phyloP scores from a whole-genome alignment of 2,329 filamentous ascomycete genomes.

The Aspergillus udagawae region DNA sequence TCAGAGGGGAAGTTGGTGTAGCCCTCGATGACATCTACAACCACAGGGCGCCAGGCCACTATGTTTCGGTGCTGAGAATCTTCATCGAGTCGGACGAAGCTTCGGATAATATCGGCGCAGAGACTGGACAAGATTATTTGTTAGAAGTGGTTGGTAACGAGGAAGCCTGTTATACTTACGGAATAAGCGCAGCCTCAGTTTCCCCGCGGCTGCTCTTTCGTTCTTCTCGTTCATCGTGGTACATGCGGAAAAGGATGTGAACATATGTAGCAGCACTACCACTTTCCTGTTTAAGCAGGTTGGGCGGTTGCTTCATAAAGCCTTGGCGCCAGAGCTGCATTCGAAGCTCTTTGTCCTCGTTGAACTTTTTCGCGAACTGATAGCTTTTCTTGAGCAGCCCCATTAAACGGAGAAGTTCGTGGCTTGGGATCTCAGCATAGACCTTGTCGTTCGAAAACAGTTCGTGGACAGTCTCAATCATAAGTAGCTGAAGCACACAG shows the following conservation, averaged over 20 bases:
- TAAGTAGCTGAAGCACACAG: constrained; percentile 92
- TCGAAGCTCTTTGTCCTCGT: constrained; percentile 91
- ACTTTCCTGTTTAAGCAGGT: constrained; percentile 93
- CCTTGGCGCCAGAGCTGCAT: constrained; percentile 95
- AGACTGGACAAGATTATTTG: constrained; percentile 45
- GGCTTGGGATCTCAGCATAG: constrained; percentile 86
- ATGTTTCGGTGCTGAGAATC: constrained; percentile 97
- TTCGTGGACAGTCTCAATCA: constrained; percentile 99
- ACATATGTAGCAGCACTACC: constrained; percentile 93
- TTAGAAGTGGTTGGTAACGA: constrained; percentile 15
- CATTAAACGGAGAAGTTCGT: constrained; percentile 89
- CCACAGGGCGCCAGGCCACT: constrained; percentile 92
- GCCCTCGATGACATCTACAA: constrained; percentile 93
- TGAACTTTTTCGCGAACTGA: constrained; percentile 95
- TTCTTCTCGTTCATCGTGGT: constrained; percentile 81
- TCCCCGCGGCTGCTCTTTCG: constrained; percentile 73
- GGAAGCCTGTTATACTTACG: constrained; percentile 43
- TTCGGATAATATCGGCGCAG: constrained; percentile 87
- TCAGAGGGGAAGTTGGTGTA: constrained; percentile 77
- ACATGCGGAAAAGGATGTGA: constrained; percentile 94
- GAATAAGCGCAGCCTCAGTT: constrained; percentile 87
- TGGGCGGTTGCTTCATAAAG: constrained; percentile 99
- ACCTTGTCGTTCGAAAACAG: constrained; percentile 96
- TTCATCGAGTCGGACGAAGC: constrained; percentile 82
- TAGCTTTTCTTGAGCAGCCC: constrained; percentile 90